Conservation (phyloP, 2,329 filamentous ascomycete genomes). For the Parasarocladium wereldwijsianum region DNA sequence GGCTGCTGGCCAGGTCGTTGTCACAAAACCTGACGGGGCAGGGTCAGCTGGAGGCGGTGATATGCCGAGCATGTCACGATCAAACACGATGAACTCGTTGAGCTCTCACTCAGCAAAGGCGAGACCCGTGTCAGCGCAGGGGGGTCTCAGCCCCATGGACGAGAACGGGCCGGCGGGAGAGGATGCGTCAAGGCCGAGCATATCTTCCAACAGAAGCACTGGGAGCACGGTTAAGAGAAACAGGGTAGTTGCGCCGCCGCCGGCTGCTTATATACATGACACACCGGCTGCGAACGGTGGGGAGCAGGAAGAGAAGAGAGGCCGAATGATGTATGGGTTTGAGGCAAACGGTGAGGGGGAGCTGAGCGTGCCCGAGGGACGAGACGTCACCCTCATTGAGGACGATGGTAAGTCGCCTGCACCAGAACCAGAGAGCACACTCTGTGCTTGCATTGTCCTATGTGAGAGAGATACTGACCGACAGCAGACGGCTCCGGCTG, state of each 20-base stretch:
- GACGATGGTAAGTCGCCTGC: constrained; percentile 72
- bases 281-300: constrained; percentile 34
- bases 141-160: constrained; percentile 19
- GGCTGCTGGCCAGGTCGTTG: constrained; percentile 50
- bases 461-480: constrained; percentile 5
- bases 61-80: constrained; percentile 54
- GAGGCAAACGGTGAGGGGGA: constrained; percentile 71
- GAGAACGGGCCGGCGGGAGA: constrained; percentile 21
- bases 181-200: constrained; percentile 11
- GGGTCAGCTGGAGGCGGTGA: constrained; percentile 46
- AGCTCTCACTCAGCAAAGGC: constrained; percentile 75
- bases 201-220: constrained; percentile 15
- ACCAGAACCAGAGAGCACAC: no score
- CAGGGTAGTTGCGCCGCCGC: constrained; percentile 77
- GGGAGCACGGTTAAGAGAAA: constrained; percentile 36
- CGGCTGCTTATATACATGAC: constrained; percentile 61
- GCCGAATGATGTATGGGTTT: constrained; percentile 83
- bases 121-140: constrained; percentile 38
- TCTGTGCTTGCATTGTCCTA: background rate
- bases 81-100: constrained; percentile 80
- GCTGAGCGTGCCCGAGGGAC: constrained; percentile 63
- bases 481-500: constrained; percentile 73
- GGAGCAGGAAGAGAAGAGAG: constrained; percentile 38
- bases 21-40: no score
- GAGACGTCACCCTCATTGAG: constrained; percentile 65